A percentile compares a stretch with the other conserved stretches of the same genome.
Evolutionary conservation across 352 stramenopile genomes (phyloP).

Genomic region (Pythium brachiatum): DNA sequence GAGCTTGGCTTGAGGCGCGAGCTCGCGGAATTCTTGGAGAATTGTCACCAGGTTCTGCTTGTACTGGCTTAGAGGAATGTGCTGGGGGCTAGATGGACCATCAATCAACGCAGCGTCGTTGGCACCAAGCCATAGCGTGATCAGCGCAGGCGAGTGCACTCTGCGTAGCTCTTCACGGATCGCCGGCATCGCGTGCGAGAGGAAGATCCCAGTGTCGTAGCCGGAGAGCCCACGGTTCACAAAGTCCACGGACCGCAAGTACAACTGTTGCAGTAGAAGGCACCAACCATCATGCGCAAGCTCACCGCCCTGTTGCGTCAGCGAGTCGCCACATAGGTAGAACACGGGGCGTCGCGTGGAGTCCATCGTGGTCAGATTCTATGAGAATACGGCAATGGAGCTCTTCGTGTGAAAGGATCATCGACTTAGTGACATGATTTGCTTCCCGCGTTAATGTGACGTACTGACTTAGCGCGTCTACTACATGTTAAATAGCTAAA

Average conservation of each 20-base stretch:
- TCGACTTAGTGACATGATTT: too few relatives aligned
- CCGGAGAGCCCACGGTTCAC: slow-evolving; percentile 52
- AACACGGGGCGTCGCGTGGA: slow-evolving; percentile 35
- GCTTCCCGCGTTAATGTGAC: too few relatives aligned
- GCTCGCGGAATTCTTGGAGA: slow-evolving; percentile 24
- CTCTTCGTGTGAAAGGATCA: too few relatives aligned
- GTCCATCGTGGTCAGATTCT: too few relatives aligned
- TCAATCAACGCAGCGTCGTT: slow-evolving; percentile 51
- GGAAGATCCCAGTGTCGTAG: slow-evolving; percentile 48
- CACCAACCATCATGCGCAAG: slow-evolving; percentile 37
- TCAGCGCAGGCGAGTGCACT: slow-evolving; percentile 21
- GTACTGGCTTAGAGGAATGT: slow-evolving; percentile 49
- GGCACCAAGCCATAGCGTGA: slow-evolving; percentile 53
- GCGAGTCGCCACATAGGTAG: slow-evolving; percentile 61
- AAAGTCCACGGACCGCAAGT: slow-evolving; percentile 50
- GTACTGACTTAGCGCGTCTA: too few relatives aligned
- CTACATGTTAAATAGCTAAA: too few relatives aligned
- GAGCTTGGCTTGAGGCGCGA: slow-evolving; percentile 29
- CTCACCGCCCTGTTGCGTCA: slow-evolving; percentile 43
- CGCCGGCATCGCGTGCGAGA: slow-evolving; percentile 28
- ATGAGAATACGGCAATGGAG: too few relatives aligned
- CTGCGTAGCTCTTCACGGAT: slow-evolving; percentile 31
- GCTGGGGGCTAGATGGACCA: slow-evolving; percentile 33
- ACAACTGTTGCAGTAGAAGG: slow-evolving; percentile 41
- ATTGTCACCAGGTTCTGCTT: slow-evolving; percentile 39